phyloP scores from a whole-genome alignment of 2,329 filamentous ascomycete genomes.

The Curvularia sp. region DNA sequence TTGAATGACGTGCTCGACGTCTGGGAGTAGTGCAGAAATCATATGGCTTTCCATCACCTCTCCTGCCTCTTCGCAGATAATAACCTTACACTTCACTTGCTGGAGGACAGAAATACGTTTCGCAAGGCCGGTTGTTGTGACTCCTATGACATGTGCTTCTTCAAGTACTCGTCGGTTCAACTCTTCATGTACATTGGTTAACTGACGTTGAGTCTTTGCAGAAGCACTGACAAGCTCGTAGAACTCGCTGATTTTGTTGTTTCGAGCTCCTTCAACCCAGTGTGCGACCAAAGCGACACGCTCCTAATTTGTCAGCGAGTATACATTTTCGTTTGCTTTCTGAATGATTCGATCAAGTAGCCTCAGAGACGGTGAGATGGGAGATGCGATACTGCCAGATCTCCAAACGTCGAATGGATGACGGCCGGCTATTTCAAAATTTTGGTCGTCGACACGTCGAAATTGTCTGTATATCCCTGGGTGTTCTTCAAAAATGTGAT shows the following conservation, averaged over 20 bases:
- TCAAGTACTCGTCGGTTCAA: conserved; percentile 50
- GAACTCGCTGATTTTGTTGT: conserved; percentile 21
- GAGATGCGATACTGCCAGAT: background rate
- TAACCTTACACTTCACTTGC: conserved; percentile 61
- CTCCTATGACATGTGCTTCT: conserved; percentile 62
- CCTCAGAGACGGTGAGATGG: background rate
- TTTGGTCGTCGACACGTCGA: conserved; percentile 20
- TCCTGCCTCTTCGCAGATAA: conserved; percentile 73
- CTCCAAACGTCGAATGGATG: conserved; percentile 39
- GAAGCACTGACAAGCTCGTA: conserved; percentile 23
- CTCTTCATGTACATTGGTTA: conserved; percentile 47
- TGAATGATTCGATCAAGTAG: conserved; percentile 9
- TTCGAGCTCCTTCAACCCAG: conserved; percentile 28
- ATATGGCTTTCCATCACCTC: conserved; percentile 72
- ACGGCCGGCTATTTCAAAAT: conserved; percentile 27
- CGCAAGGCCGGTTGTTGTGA: conserved; percentile 68
- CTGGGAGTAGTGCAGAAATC: conserved; percentile 65
- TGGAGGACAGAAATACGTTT: conserved; percentile 60
- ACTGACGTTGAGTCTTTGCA: conserved; percentile 10
- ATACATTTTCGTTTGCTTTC: conserved; percentile 17
- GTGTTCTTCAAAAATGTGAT: conserved; percentile 24
- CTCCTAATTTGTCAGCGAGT: conserved; percentile 22
- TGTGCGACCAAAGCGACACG: conserved; percentile 19
- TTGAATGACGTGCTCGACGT: conserved; percentile 66
- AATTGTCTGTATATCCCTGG: conserved; percentile 32